Evolutionary conservation across 176 grass and related monocot genomes (phyloP).

Genomic region (barley (Hordeum vulgare)): DNA sequence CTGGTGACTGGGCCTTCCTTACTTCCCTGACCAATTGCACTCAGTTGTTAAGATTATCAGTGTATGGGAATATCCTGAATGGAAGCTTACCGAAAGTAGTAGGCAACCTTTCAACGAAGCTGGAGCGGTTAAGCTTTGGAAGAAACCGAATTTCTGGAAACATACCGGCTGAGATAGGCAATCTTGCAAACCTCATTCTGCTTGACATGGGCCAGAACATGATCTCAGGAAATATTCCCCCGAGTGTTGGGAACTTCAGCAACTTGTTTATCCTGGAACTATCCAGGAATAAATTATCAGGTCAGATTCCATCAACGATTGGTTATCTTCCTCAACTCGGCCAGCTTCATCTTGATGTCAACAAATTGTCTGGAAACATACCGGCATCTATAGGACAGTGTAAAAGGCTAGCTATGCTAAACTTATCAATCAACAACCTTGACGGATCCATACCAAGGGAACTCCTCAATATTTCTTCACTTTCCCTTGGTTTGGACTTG

Average conservation of each 20-base stretch:
- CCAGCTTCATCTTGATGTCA: slow-evolving; percentile 25
- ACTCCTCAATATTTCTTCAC: neutral
- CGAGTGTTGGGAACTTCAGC: slow-evolving; percentile 29
- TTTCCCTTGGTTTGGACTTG: neutral
- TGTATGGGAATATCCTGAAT: neutral
- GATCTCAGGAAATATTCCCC: slow-evolving; percentile 47
- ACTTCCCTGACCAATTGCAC: slow-evolving; percentile 21
- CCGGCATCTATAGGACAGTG: slow-evolving; percentile 27
- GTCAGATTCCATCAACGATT: slow-evolving; percentile 35
- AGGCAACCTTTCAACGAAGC: slow-evolving; percentile 16
- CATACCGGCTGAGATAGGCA: slow-evolving; percentile 36
- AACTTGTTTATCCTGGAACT: slow-evolving; percentile 29
- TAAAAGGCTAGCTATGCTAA: neutral
- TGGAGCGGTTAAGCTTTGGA: slow-evolving; percentile 9
- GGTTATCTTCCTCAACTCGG: slow-evolving; percentile 27
- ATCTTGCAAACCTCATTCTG: slow-evolving; percentile 13
- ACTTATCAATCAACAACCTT: slow-evolving; percentile 32
- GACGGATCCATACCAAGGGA: slow-evolving; percentile 14
- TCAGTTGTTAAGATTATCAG: neutral
- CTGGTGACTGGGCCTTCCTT: slow-evolving; percentile 12
- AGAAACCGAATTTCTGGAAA: slow-evolving; percentile 23
- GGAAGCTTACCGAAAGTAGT: slow-evolving; percentile 23
- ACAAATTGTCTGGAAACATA: slow-evolving; percentile 37
- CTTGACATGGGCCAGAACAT: slow-evolving; percentile 42
- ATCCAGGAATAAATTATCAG: slow-evolving; percentile 33